Evolutionary conservation across 2,329 filamentous ascomycete genomes (phyloP).

Genomic region (Diaporthe sp.): DNA sequence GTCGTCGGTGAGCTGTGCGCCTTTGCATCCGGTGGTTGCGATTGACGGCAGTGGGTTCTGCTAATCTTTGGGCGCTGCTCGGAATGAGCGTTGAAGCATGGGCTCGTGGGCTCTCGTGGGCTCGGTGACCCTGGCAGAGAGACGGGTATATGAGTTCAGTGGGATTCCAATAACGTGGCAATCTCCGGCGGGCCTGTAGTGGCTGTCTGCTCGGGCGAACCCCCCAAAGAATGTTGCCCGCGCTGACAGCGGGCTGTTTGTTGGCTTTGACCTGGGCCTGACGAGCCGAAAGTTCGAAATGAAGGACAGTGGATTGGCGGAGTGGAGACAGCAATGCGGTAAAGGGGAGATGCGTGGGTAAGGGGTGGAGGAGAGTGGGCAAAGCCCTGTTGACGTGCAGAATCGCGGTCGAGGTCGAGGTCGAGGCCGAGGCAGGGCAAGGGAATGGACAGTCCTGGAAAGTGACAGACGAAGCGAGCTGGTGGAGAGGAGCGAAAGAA

Average conservation of each 20-base stretch:
- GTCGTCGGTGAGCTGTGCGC: constrained; percentile 21
- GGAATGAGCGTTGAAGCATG: constrained; percentile 14
- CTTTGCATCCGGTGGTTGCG: neutral
- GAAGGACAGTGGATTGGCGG: constrained; percentile 37
- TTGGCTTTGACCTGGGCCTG: constrained; percentile 8
- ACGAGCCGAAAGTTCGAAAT: constrained; percentile 25
- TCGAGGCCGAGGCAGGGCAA: constrained; percentile 1
- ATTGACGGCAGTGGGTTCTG: constrained; percentile 10
- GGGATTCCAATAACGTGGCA: constrained; percentile 28
- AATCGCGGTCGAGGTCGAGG: constrained; percentile 25
- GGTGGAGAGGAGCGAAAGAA: constrained; percentile 12
- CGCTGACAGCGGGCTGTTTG: constrained; percentile 8
- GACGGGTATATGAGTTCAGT: constrained; percentile 6
- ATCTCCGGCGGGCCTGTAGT: constrained; percentile 32
- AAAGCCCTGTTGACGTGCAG: constrained; percentile 40
- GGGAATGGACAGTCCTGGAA: constrained; percentile 26
- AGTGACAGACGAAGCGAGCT: constrained; percentile 22
- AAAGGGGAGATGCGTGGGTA: constrained; percentile 39
- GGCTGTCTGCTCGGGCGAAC: constrained; percentile 16
- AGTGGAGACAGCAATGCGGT: constrained; percentile 40
- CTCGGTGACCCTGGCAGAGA: constrained; percentile 5
- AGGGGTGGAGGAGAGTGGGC: constrained; percentile 32
- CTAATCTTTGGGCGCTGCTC: constrained; percentile 10
- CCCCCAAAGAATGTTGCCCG: constrained; percentile 25
- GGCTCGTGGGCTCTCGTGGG: neutral